Evolutionary conservation across 2,329 filamentous ascomycete genomes (phyloP), one percentile per base, ranked within the genome.

Genomic region (Trichoderma hamatum): DNA sequence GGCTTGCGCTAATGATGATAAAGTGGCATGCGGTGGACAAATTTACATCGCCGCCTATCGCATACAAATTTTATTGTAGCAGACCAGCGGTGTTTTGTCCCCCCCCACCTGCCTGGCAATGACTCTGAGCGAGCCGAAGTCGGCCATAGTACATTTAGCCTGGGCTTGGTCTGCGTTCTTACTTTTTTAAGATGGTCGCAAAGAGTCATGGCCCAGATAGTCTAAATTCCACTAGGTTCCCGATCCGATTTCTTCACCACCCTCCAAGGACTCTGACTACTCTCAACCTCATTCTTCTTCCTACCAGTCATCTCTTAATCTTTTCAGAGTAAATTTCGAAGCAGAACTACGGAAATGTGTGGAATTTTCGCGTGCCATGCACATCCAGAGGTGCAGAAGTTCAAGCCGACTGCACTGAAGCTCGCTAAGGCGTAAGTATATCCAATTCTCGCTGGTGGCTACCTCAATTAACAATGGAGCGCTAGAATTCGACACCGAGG

Each of bases 301-400:
- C 63, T n/a, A 39, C 7, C 6, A 16, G 7, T 5, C 19, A n/a
- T n/a, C 10, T 10, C 39, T 16, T 43, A 9, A 43, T 43, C 6
- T n/a, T 2, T n/a, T n/a, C n/a, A n/a, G n/a, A n/a, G n/a, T n/a
- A n/a, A n/a, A n/a, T n/a, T n/a, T n/a, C n/a, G n/a, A 19, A 55
- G 34, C 16, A n/a, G 28, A 19, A 71, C 77, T 76, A 80, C 78
- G 85, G 91, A 80, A 76, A 97, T 97, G 94, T 97, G 94, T 90
- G 94, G 94, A 82, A 97, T 97, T 79, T 97, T 97, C 82, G 94
- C 93, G 77, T 97, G 94, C 84, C 93, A 97, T 83, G 28, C 28
- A 30, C 94, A 98, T 80, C 94, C 95, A 73, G 92, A 97, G 88
- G 93, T 97, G 77, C 90, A 92, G 79, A 94, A 94, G 79, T 98